These are phyloP conservation scores for Russula vinacea DNA, from an alignment of 768 basidiomycete species.

Conservation along the genomic window DNA sequence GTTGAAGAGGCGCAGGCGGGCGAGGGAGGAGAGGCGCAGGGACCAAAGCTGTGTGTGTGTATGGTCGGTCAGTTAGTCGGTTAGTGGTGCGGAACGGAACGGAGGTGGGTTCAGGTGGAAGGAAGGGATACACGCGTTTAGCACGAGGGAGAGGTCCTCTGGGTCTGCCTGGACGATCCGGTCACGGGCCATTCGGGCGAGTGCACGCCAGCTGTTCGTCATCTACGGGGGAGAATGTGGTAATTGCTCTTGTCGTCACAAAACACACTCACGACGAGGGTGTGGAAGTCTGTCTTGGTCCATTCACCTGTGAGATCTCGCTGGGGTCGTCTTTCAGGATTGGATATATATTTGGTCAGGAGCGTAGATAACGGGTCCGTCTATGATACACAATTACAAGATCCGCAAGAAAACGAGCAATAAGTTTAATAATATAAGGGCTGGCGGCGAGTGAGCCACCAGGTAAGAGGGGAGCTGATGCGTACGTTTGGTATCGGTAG, in stretches of 20 bases:
- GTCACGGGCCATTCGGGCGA: conserved; percentile 83
- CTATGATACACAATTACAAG: conserved; percentile 41
- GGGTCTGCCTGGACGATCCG: conserved; percentile 68
- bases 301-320: conserved; percentile 77
- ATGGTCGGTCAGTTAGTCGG: background rate
- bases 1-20: conserved; percentile 80
- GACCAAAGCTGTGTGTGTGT: conserved; percentile 64
- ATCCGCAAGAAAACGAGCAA: conserved; percentile 9
- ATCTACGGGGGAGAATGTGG: conserved; percentile 46
- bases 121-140: conserved; percentile 58
- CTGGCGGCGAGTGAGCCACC: conserved; percentile 54
- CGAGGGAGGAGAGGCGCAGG: conserved; percentile 72
- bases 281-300: conserved; percentile 67
- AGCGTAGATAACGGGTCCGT: conserved; percentile 81
- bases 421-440: conserved; percentile 39
- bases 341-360: conserved; percentile 78
- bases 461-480: conserved; percentile 54
- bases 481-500: conserved; percentile 88
- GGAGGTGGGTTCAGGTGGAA: background rate
- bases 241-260: conserved; percentile 7
- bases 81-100: background rate
- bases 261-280: conserved; percentile 66
- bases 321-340: conserved; percentile 67
- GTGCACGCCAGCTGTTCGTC: conserved; percentile 83
- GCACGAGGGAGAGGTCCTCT: conserved; percentile 58